These are phyloP conservation scores for Athelia psychrophila DNA, from an alignment of 1,284 basidiomycete species.

Conservation along the genomic window DNA sequence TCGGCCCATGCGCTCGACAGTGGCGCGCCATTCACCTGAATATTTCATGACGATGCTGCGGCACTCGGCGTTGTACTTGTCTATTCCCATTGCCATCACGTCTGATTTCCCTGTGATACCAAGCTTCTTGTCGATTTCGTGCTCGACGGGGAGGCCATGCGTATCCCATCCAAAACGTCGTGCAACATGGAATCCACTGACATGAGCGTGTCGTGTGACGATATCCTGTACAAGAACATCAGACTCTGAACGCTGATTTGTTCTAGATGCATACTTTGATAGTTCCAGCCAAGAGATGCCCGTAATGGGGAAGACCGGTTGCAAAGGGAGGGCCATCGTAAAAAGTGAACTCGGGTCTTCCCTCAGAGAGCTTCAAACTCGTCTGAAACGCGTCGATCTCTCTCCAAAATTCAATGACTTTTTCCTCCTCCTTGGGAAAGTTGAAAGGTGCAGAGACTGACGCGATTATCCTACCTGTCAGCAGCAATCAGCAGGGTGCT, in stretches of 20 bases:
- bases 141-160: conserved; percentile 97
- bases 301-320: conserved; percentile 96
- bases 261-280: conserved; percentile 73
- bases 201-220: conserved; percentile 92
- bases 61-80: conserved; percentile 97
- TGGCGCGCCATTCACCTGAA: conserved; percentile 88
- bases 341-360: conserved; percentile 88
- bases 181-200: conserved; percentile 92
- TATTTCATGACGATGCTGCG: conserved; percentile 98
- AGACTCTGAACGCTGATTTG: not conserved
- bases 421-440: conserved; percentile 92
- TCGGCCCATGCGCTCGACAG: conserved; percentile 97
- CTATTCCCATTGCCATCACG: conserved; percentile 95
- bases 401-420: conserved; percentile 90
- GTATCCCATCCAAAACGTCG: conserved; percentile 99
- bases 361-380: conserved; percentile 89
- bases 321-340: conserved; percentile 99
- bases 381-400: conserved; percentile 99
- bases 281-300: conserved; percentile 88
- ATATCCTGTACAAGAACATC: conserved; percentile 66
- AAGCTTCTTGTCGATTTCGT: conserved; percentile 98
- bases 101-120: conserved; percentile 92
- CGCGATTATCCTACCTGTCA: not conserved
- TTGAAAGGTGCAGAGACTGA: conserved; percentile 78
- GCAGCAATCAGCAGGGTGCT: conserved; percentile 6